Percentiles rank a stretch among this genome's conserved stretches.
These are phyloP conservation scores for Saitozyma sp. DNA, from an alignment of 768 basidiomycete genomes.

Conservation along the genomic window DNA sequence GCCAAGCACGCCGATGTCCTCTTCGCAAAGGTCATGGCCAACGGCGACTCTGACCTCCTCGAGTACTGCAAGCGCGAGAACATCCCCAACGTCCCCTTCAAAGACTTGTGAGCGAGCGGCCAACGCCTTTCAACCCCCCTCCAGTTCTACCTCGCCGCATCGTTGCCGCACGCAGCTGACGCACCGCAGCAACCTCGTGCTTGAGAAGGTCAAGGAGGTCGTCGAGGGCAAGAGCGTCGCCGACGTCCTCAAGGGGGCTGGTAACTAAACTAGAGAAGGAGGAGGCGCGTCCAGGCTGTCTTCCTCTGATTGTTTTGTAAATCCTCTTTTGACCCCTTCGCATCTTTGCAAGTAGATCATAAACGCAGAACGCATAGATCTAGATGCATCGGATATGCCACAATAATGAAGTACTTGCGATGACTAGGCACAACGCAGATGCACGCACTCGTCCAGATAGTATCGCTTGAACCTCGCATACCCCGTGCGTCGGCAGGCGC, in stretches of 20 bases:
- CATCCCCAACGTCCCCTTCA: conserved; percentile 77
- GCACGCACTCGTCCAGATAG: no score
- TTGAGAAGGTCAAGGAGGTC: conserved; percentile 63
- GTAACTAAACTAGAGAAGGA: conserved; percentile 12
- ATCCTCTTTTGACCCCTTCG: not conserved
- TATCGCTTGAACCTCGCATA: no score
- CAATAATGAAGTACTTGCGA: no score
- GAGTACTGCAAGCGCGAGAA: conserved; percentile 75
- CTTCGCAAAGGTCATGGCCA: conserved; percentile 72
- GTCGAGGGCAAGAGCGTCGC: conserved; percentile 69
- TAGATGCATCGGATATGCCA: not conserved
- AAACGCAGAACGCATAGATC: not conserved
- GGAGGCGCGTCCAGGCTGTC: no score
- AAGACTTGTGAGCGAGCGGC: conserved; percentile 56
- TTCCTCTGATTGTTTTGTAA: no score
- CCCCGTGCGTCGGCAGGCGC: no score
- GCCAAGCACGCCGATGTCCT: conserved; percentile 88
- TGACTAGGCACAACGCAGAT: no score
- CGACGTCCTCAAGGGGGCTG: conserved; percentile 56
- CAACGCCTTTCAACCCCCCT: no score
- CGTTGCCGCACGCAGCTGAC: conserved; percentile 2
- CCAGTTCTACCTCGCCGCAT: not conserved
- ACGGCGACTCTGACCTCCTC: conserved; percentile 73
- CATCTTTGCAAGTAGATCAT: not conserved
- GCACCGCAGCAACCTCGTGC: conserved; percentile 41